Evolutionary conservation across 1,139 yeast species (phyloP).

Genomic region (Schizosaccharomyces versatilis): DNA sequence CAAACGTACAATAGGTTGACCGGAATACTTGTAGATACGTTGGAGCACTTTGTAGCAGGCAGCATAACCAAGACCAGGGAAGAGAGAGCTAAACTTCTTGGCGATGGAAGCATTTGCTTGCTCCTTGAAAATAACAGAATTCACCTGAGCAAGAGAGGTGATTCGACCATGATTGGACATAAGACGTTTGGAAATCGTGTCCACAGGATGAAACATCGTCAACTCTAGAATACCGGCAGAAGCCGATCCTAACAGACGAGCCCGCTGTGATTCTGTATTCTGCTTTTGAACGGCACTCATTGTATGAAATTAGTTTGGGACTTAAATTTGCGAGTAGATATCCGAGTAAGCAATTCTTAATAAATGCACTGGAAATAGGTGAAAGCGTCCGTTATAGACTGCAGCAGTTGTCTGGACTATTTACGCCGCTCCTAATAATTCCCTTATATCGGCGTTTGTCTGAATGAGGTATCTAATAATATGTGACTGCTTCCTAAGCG

Average conservation of each 20-base stretch:
- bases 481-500: no score
- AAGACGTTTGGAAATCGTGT: slow-evolving; percentile 88
- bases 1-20: slow-evolving; percentile 83
- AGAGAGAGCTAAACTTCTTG: slow-evolving; percentile 55
- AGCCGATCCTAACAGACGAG: slow-evolving; percentile 90
- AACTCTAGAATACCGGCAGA: slow-evolving; percentile 93
- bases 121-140: slow-evolving; percentile 67
- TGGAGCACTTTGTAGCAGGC: slow-evolving; percentile 90
- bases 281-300: background rate
- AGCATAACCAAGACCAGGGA: slow-evolving; percentile 96
- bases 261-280: slow-evolving; percentile 28
- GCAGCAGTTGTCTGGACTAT: no score
- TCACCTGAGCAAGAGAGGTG: slow-evolving; percentile 40
- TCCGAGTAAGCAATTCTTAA: no score
- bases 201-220: slow-evolving; percentile 92
- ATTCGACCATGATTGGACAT: slow-evolving; percentile 80
- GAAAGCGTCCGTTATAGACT: no score
- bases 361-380: no score
- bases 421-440: no score
- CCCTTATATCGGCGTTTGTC: no score
- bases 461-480: no score
- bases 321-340: no score
- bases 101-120: slow-evolving; percentile 52
- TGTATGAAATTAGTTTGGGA: background rate
- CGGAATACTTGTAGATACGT: slow-evolving; percentile 96